Base-by-base conservation (phyloP, 768 basidiomycete species). In the Tricholoma hemisulphureum region DNA sequence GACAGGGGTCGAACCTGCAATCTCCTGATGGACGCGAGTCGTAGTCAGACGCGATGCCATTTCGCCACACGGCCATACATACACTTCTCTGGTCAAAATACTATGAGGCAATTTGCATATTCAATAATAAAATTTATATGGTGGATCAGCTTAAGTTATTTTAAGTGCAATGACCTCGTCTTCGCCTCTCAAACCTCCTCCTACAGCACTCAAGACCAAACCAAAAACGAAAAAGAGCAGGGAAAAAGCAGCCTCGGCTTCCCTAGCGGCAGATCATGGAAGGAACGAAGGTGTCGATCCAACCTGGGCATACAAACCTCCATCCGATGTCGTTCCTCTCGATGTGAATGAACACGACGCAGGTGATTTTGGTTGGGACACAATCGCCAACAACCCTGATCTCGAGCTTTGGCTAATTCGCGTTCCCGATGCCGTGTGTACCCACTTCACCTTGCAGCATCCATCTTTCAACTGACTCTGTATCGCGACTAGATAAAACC, bases 41-140 rank as follows among this genome's bases (percentile, higher is more conserved):
- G 88, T 89, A 90, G 88, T 89, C 88, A 90, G 88, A 91, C 89
- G 88, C 88, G 87, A 89, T 91, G 87, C 88, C 88, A 89, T 89
- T 91, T 89, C 88, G 88, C 88, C 89, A 90, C 86, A 85, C 88
- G 86, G 86, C 87, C 87, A 67, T 69, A 8, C 8, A 21, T 2
- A 2, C 20, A 13, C 2, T 11, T 6, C 3, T 43, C 10, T 21
- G 4, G 13, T 3, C 20, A 37, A 14, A 39, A 18, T 18, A 39
- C 18, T 6, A 16, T 14, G 37, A 39, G n/a, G n/a, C n/a, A n/a
- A n/a, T n/a, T n/a, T n/a, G n/a, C n/a, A n/a, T n/a, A n/a, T n/a
- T n/a, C n/a, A n/a, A n/a, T n/a, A n/a, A n/a, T n/a, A n/a, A n/a
- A n/a, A n/a, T n/a, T n/a, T n/a, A n/a, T n/a, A n/a, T n/a, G 32